These are phyloP conservation scores for Aspergillus homomorphus DNA, from an alignment of 495 filamentous ascomycete genomes.

Conservation along the genomic window DNA sequence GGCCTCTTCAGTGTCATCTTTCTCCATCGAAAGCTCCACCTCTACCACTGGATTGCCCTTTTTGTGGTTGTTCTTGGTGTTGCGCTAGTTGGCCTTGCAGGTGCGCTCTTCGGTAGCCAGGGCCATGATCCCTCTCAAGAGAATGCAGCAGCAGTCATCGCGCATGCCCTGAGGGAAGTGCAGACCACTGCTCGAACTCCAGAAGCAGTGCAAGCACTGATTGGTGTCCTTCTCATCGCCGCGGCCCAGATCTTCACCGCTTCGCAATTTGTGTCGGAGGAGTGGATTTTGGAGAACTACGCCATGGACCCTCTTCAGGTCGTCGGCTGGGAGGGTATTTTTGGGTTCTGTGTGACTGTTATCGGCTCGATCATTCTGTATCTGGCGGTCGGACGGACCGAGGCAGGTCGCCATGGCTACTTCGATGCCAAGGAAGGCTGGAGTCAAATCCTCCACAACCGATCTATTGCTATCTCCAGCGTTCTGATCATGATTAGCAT, in stretches of 20 bases:
- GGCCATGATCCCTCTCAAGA: conserved; percentile 41
- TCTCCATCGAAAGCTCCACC: conserved; percentile 67
- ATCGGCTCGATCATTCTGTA: conserved; percentile 79
- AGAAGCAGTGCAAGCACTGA: conserved; percentile 66
- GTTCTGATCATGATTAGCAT: conserved; percentile 95
- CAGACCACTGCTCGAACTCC: conserved; percentile 40
- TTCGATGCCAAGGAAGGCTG: conserved; percentile 88
- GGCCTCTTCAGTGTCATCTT: conserved; percentile 94
- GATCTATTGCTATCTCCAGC: conserved; percentile 67
- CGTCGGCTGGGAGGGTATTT: conserved; percentile 94
- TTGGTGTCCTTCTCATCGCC: conserved; percentile 87
- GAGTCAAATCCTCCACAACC: conserved; percentile 67
- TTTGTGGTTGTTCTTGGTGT: conserved; percentile 86
- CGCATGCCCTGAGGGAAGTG: conserved; percentile 24
- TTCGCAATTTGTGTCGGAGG: conserved; percentile 92
- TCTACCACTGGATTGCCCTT: conserved; percentile 88
- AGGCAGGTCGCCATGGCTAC: conserved; percentile 72
- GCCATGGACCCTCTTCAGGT: conserved; percentile 84
- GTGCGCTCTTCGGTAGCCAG: conserved; percentile 68
- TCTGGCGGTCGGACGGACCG: conserved; percentile 67
- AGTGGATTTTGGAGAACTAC: conserved; percentile 89
- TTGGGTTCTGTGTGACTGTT: conserved; percentile 82
- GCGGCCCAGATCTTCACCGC: conserved; percentile 95
- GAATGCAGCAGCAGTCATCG: conserved; percentile 24
- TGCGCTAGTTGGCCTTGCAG: conserved; percentile 83